Conservation (phyloP, 1,284 basidiomycete species). For the Rhodotorula sp. region DNA sequence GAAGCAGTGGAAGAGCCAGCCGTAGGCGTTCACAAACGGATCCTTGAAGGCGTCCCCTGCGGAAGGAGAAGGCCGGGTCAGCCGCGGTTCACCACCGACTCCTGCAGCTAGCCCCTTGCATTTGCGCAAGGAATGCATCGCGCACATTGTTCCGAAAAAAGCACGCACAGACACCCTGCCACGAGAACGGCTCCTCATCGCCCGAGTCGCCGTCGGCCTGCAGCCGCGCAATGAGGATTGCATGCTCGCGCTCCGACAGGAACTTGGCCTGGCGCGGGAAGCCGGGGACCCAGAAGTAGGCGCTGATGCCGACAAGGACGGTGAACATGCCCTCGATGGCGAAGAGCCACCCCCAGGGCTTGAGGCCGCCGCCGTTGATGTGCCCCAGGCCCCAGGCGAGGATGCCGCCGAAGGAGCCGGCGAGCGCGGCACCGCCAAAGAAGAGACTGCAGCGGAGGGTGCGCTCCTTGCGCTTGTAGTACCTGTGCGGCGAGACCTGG, state of each 20-base stretch:
- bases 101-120: background rate
- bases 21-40: constrained; percentile 66
- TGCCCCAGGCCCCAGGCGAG: constrained; percentile 21
- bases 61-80: too few relatives aligned
- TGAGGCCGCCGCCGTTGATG: constrained; percentile 10
- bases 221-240: constrained; percentile 47
- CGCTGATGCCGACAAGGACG: constrained; percentile 55
- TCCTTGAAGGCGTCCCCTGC: constrained; percentile 57
- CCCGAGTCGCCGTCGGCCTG: constrained; percentile 61
- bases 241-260: constrained; percentile 25
- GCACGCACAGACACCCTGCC: constrained; percentile 45
- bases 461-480: constrained; percentile 62
- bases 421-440: constrained; percentile 60
- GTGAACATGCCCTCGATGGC: constrained; percentile 61
- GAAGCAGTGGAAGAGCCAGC: constrained; percentile 66
- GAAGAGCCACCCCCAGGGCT: constrained; percentile 50
- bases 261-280: constrained; percentile 60
- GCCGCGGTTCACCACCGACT: background rate
- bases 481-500: constrained; percentile 42
- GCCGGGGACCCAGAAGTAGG: constrained; percentile 62
- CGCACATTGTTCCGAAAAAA: background rate
- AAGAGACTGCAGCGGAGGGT: constrained; percentile 65
- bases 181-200: constrained; percentile 50
- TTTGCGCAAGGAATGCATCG: too few relatives aligned
- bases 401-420: constrained; percentile 60